These are phyloP conservation scores for Cercis canadensis DNA, from an alignment of 306 rosid species.

Conservation along the genomic window DNA sequence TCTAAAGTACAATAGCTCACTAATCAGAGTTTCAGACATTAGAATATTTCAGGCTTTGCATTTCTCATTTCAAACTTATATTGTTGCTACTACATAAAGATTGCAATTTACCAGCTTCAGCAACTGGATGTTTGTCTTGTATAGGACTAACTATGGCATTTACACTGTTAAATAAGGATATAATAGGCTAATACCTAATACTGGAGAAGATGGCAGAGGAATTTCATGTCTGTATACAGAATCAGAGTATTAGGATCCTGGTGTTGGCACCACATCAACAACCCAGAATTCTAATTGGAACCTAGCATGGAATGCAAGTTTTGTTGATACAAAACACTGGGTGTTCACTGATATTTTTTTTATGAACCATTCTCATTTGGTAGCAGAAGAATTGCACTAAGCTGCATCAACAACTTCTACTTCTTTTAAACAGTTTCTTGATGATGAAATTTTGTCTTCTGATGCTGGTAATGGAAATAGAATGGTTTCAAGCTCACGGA, in stretches of 20 bases:
- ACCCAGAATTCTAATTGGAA: not conserved
- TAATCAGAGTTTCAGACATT: not conserved
- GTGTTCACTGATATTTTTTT: no score
- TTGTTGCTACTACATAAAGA: conserved; percentile 1
- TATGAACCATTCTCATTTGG: no score
- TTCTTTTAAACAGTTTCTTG: no score
- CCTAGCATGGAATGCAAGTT: not conserved
- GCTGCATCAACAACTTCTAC: no score
- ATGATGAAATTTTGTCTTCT: no score
- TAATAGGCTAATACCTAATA: not conserved
- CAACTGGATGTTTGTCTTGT: not conserved
- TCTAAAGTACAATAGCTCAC: no score
- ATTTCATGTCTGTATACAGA: not conserved
- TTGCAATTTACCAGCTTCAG: conserved; percentile 9
- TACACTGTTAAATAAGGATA: not conserved
- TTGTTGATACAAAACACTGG: no score
- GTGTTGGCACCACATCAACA: not conserved
- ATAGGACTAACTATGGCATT: not conserved
- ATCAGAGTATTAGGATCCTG: not conserved
- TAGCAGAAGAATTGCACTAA: no score
- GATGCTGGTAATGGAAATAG: no score
- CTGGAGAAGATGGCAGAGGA: not conserved
- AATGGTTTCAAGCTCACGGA: no score
- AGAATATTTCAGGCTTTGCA: conserved; percentile 8
- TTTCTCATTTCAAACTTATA: conserved; percentile 18